Percentiles rank a stretch among this genome's conserved stretches.
Conservation (phyloP, 805 yeast species). For the Pichia phayaonensis region DNA sequence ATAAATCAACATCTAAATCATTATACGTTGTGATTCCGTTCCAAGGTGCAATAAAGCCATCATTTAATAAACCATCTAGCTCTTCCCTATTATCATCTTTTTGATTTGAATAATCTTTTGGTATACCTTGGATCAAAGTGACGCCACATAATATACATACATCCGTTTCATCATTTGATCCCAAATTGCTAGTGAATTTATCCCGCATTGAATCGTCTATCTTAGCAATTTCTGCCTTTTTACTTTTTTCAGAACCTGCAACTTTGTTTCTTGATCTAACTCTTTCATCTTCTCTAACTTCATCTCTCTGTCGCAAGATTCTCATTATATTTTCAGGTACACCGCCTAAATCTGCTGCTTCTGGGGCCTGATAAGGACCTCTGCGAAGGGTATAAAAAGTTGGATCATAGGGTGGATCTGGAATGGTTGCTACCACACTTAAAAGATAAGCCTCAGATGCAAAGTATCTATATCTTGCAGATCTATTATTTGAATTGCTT, state of each 20-base stretch:
- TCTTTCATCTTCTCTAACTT: conserved; percentile 22
- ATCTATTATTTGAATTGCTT: too few relatives aligned
- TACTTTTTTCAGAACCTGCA: conserved; percentile 16
- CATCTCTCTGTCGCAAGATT: conserved; percentile 22
- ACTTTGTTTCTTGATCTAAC: conserved; percentile 15
- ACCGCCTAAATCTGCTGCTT: conserved; percentile 15
- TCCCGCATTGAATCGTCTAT: conserved; percentile 12
- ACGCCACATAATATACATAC: conserved; percentile 67
- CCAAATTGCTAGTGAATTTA: conserved; percentile 22
- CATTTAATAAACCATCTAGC: conserved; percentile 21
- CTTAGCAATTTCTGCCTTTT: conserved; percentile 8
- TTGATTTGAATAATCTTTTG: conserved; percentile 32
- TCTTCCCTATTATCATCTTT: conserved; percentile 13
- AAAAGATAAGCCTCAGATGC: too few relatives aligned
- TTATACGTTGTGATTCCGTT: conserved; percentile 45
- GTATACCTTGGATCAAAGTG: conserved; percentile 66
- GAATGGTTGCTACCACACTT: background rate
- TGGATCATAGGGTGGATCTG: background rate
- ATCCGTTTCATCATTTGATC: conserved; percentile 20
- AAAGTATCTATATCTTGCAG: too few relatives aligned
- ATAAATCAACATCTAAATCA: conserved; percentile 48
- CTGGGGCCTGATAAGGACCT: too few relatives aligned
- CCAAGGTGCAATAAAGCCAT: conserved; percentile 51
- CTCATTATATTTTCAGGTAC: conserved; percentile 25
- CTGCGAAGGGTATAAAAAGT: background rate